These are phyloP conservation scores for Boletus patriciae DNA, from an alignment of 768 basidiomycete species.

Conservation along the genomic window DNA sequence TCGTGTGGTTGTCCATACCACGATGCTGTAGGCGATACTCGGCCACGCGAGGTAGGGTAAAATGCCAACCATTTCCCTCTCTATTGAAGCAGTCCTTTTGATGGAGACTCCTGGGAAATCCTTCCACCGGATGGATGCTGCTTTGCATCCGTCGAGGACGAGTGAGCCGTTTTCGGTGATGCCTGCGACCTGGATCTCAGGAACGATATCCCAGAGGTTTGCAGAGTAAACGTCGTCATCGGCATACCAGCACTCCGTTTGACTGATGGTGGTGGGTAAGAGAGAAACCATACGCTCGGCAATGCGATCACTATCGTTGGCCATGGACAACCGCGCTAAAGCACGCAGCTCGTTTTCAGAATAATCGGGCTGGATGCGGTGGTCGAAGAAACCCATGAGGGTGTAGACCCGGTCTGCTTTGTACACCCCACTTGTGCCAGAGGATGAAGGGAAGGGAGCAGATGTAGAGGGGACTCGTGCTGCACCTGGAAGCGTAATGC, in stretches of 20 bases:
- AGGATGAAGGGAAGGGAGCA: too few relatives aligned
- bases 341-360: too few relatives aligned
- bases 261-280: constrained; percentile 5
- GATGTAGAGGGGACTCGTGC: neutral
- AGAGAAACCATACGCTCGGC: constrained; percentile 24
- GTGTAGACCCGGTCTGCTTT: constrained; percentile 21
- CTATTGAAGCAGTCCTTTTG: constrained; percentile 5
- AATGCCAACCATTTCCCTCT: constrained; percentile 4
- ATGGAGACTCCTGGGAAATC: constrained; percentile 18
- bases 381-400: constrained; percentile 25
- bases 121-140: too few relatives aligned
- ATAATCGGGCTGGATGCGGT: constrained; percentile 18
- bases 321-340: constrained; percentile 22
- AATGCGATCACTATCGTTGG: constrained; percentile 24
- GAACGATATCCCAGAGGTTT: constrained; percentile 20
- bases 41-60: constrained; percentile 14
- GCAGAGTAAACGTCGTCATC: constrained; percentile 17
- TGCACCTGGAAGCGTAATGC: neutral
- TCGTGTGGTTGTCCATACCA: neutral
- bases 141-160: too few relatives aligned
- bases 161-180: too few relatives aligned
- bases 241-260: constrained; percentile 18
- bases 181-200: constrained; percentile 23
- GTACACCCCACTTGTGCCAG: neutral
- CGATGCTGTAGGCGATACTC: neutral